These are phyloP conservation scores for Cornus suecica DNA, from an alignment of 148 eudicot species.

Conservation along the genomic window DNA sequence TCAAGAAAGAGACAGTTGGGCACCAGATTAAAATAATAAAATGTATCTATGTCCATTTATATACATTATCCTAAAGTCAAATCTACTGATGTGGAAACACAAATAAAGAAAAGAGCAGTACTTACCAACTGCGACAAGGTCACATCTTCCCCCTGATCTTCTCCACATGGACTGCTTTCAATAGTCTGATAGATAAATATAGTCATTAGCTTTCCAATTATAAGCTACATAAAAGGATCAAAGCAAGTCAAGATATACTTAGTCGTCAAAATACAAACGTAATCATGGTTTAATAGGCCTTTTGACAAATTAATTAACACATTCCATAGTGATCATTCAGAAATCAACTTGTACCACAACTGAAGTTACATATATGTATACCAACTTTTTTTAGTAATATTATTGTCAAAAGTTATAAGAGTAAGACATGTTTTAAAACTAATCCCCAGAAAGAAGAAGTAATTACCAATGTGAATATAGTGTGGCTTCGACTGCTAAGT, in stretches of 20 bases:
- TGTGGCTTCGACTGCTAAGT: constrained; percentile 87
- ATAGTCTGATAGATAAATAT: constrained; percentile 42
- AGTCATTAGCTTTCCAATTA: not conserved
- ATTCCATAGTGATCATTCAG: not conserved
- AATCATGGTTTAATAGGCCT: not conserved
- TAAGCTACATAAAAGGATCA: not conserved
- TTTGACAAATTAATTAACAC: not conserved
- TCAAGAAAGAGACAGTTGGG: not conserved
- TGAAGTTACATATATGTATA: not conserved
- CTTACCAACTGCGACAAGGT: constrained; percentile 60
- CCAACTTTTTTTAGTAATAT: not conserved
- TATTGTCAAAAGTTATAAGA: not conserved
- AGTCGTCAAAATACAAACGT: not conserved
- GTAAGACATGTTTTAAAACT: not conserved
- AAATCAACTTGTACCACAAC: not conserved
- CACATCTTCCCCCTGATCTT: constrained; percentile 54
- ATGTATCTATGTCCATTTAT: not conserved
- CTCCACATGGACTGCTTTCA: constrained; percentile 64
- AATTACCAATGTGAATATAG: constrained; percentile 71
- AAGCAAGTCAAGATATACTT: not conserved
- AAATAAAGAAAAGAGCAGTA: not conserved
- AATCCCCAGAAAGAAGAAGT: not conserved
- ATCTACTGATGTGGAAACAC: constrained; percentile 6
- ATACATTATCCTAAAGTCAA: not conserved
- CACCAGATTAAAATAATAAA: not conserved